phyloP scores from a whole-genome alignment of 2,329 filamentous ascomycete genomes.

The Colletotrichum liaoningense region DNA sequence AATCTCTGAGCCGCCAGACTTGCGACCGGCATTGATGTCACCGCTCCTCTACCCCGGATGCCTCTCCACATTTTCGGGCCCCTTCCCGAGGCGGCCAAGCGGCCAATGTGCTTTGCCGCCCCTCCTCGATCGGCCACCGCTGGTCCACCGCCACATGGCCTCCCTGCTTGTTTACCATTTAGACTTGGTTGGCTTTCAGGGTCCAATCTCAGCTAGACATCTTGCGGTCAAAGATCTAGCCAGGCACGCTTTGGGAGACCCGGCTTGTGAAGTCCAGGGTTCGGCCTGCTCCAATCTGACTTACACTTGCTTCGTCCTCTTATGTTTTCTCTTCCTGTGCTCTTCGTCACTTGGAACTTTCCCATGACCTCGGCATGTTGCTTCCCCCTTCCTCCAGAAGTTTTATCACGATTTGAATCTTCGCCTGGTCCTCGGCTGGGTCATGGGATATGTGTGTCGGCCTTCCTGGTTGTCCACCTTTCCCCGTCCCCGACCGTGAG shows the following conservation, averaged over 20 bases:
- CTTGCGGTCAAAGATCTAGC: slow-evolving; percentile 9
- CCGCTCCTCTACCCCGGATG: slow-evolving; percentile 22
- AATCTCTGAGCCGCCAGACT: slow-evolving; percentile 1
- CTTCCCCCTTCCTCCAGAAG: neutral
- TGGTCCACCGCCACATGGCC: slow-evolving; percentile 34
- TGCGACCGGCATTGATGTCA: slow-evolving; percentile 27
- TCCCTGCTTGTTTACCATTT: slow-evolving; percentile 17
- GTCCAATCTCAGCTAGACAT: slow-evolving; percentile 6
- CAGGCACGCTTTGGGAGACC: neutral
- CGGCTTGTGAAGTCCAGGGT: neutral
- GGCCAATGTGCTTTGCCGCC: slow-evolving; percentile 33
- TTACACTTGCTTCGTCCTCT: neutral
- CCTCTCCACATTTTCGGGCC: slow-evolving; percentile 30
- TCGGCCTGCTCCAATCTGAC: neutral
- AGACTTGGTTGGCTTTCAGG: slow-evolving; percentile 16
- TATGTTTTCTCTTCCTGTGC: neutral
- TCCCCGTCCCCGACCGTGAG: slow-evolving; percentile 3
- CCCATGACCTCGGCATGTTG: neutral
- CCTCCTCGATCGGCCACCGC: slow-evolving; percentile 28
- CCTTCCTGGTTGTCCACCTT: neutral
- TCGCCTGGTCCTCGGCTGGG: neutral
- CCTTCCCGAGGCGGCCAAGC: slow-evolving; percentile 34
- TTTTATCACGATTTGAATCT: neutral
- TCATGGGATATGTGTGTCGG: neutral
- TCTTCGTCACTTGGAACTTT: neutral